Evolutionary conservation across 2,329 filamentous ascomycete genomes (phyloP), one percentile per base, ranked within the genome.

Genomic region (Parascedosporium putredinis): DNA sequence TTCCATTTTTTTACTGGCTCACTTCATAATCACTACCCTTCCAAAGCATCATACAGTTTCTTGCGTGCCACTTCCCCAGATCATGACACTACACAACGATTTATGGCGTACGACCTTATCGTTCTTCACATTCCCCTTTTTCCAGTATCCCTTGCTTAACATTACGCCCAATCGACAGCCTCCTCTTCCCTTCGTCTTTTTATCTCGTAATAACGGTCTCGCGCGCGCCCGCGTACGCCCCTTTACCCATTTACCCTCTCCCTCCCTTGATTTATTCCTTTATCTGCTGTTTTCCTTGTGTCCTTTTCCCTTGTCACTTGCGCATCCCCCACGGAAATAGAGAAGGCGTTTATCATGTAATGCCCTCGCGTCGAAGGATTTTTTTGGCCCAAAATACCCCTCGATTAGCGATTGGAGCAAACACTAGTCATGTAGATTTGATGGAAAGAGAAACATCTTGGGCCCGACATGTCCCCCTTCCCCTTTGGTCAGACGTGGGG

Each of bases 21-120:
- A 36, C 33, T 40, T 40, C 36, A 40, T 40, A 40, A 40, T 40
- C 36, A 40, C n/a, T 40, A n/a, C 27, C 6, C 27, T 31, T 31
- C n/a, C 12, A 20, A 4, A 22, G 10, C 36, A 23, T 18, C 36
- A 36, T 36, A 36, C 33, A 36, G 14, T 16, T 9, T 12, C 18
- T 40, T 40, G 36, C 36, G 6, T 31, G 27, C 12, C 6, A 6
- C 27, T 31, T 7, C 27, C 27, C 27, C 10, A 22, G n/a, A 20
- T 18, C 36, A 40, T 20, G n/a, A 40, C 36, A 40, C 36, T 40
- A 40, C 36, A 40, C 36, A 9, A 40, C 5, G 36, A 40, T 18
- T 40, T 40, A 18, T 36, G 47, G 34, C 22, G 31, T 50, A 43
- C 31, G 34, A 38, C 36, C 44, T 47, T 36, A 51, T 31, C 36